Conservation (phyloP, 1,139 yeast species). For the Casaregolazyma suthepensis region DNA sequence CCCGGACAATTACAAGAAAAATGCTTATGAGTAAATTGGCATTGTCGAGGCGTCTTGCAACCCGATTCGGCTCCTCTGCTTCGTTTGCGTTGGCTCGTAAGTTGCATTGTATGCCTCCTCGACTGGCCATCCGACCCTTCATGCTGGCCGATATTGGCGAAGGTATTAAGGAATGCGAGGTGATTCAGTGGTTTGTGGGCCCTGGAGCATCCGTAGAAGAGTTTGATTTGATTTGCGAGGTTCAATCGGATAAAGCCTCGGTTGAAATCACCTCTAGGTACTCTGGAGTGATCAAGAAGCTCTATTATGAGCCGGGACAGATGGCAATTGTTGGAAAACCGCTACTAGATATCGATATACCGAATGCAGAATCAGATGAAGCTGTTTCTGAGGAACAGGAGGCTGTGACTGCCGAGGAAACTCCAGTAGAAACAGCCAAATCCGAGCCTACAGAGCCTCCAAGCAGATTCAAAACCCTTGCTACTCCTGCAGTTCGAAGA, state of each 20-base stretch:
- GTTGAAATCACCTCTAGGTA: constrained; percentile 35
- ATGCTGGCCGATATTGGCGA: constrained; percentile 35
- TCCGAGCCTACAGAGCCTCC: constrained; percentile 1
- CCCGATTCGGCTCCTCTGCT: neutral
- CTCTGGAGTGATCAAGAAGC: constrained; percentile 30
- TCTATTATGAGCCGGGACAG: constrained; percentile 33
- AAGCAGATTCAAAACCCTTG: constrained; percentile 19
- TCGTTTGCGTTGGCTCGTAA: neutral
- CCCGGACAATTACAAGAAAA: neutral
- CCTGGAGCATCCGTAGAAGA: constrained; percentile 34
- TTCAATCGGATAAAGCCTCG: constrained; percentile 34
- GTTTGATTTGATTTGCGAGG: constrained; percentile 34
- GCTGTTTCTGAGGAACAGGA: neutral
- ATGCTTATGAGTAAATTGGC: neutral
- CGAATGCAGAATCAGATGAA: constrained; percentile 13
- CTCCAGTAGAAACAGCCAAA: neutral
- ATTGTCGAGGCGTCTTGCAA: neutral
- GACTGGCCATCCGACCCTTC: constrained; percentile 25
- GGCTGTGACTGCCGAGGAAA: neutral
- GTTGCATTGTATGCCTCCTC: neutral
- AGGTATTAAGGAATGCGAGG: constrained; percentile 35
- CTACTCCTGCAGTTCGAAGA: constrained; percentile 34
- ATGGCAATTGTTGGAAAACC: constrained; percentile 35
- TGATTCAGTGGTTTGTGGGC: constrained; percentile 35
- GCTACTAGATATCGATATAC: constrained; percentile 31